Conservation (phyloP, 176 grass and related monocot species). For the Raddia guianensis region DNA sequence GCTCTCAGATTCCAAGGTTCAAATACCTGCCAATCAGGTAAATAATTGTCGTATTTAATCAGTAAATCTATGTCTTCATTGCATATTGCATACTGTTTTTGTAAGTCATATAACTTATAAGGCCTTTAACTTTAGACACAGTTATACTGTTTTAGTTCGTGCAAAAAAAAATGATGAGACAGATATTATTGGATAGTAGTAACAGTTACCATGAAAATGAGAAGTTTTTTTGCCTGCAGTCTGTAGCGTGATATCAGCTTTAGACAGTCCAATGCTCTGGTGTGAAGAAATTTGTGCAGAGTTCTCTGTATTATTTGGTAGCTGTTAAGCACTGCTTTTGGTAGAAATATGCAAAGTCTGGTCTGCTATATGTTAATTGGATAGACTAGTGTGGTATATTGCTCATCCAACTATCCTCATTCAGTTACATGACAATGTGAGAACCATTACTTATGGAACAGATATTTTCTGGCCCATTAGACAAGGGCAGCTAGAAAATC, state of each 20-base stretch:
- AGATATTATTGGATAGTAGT: not conserved
- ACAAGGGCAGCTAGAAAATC: slow-evolving; percentile 17
- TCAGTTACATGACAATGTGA: not conserved
- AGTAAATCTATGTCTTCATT: slow-evolving; percentile 18
- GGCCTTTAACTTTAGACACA: not conserved
- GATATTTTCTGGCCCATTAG: not conserved
- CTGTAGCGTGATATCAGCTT: not conserved
- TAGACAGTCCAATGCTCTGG: not conserved
- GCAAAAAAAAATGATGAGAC: slow-evolving; percentile 18
- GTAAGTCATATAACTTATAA: not conserved
- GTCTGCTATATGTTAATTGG: slow-evolving; percentile 8
- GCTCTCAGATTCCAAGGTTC: slow-evolving; percentile 94
- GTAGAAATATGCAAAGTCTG: slow-evolving; percentile 7
- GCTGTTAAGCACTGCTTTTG: not conserved
- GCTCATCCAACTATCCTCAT: not conserved
- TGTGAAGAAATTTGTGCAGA: not conserved
- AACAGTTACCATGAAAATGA: not conserved
- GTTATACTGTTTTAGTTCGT: not conserved
- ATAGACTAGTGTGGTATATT: not conserved
- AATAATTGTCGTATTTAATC: slow-evolving; percentile 24
- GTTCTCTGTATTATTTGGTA: not conserved
- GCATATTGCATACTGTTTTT: not conserved
- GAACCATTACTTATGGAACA: not conserved
- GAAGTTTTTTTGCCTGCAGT: not conserved
- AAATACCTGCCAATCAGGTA: slow-evolving; percentile 99